Evolutionary conservation across 441 rosid genomes (phyloP).

Genomic region (Codiaeum variegatum): DNA sequence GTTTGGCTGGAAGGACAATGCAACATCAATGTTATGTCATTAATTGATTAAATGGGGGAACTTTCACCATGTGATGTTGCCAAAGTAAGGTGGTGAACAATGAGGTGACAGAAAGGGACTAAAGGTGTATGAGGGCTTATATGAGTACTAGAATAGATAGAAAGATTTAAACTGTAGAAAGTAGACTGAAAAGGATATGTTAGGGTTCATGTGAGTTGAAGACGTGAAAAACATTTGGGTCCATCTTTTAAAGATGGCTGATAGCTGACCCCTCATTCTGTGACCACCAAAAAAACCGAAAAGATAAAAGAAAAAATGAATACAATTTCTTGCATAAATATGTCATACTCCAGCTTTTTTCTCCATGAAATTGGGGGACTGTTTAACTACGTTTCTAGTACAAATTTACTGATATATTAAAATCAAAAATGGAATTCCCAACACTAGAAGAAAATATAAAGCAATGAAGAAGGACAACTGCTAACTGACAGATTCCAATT

Average conservation of each 20-base stretch:
- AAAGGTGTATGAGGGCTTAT: background rate
- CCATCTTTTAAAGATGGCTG: conserved; percentile 5
- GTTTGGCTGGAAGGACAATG: background rate
- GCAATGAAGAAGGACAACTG: background rate
- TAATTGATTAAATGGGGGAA: background rate
- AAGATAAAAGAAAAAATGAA: background rate
- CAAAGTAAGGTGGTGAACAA: background rate
- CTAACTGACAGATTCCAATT: no score
- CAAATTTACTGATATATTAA: background rate
- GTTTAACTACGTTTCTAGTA: background rate
- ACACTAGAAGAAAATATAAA: background rate
- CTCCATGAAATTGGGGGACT: background rate
- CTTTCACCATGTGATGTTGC: conserved; percentile 2
- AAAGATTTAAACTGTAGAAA: background rate
- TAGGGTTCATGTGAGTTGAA: background rate
- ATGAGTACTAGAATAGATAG: background rate
- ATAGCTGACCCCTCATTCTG: background rate
- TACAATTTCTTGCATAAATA: background rate
- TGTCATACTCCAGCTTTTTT: background rate
- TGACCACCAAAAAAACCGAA: no score
- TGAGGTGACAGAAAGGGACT: background rate
- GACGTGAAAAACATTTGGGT: conserved; percentile 1
- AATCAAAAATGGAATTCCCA: background rate
- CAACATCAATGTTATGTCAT: background rate
- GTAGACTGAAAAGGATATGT: background rate